A percentile compares a stretch with the other conserved stretches of the same genome.
Evolutionary conservation across 768 basidiomycete species (phyloP).

Genomic region (Lactarius quietus): DNA sequence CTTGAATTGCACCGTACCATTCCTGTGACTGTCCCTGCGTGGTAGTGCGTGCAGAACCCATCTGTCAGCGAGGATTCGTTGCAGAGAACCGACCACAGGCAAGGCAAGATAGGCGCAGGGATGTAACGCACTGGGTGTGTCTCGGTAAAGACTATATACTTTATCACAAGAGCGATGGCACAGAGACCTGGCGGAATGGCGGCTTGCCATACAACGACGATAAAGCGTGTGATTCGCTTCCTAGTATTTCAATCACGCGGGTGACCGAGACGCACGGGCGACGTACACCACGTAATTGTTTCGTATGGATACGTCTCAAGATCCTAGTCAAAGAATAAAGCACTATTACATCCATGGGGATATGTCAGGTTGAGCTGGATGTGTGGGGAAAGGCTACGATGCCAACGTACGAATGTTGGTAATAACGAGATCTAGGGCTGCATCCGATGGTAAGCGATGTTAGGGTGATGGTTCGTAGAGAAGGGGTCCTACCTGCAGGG

Average conservation of each 20-base stretch:
- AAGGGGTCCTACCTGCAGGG: conserved; percentile 14
- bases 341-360: neutral
- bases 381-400: neutral
- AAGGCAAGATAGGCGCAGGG: neutral
- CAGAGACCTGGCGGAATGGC: conserved; percentile 16
- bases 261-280: neutral
- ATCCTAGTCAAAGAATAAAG: conserved; percentile 2
- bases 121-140: conserved; percentile 14
- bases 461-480: neutral
- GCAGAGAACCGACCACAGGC: neutral
- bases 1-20: conserved; percentile 17
- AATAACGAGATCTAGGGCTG: conserved; percentile 13
- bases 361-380: neutral
- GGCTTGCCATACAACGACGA: conserved; percentile 13
- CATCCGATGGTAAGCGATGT: neutral
- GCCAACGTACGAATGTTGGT: conserved; percentile 7
- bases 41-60: neutral
- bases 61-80: neutral
- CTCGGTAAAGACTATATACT: conserved; percentile 9
- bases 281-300: conserved; percentile 18
- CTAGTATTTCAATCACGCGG: neutral
- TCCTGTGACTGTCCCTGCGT: neutral
- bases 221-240: conserved; percentile 13
- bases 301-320: conserved; percentile 12
- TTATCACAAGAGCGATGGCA: conserved; percentile 10